Percentiles rank a stretch among this genome's conserved stretches.
These are phyloP conservation scores for Camelina hispida DNA, from an alignment of 345 rosid genomes.

Conservation along the genomic window DNA sequence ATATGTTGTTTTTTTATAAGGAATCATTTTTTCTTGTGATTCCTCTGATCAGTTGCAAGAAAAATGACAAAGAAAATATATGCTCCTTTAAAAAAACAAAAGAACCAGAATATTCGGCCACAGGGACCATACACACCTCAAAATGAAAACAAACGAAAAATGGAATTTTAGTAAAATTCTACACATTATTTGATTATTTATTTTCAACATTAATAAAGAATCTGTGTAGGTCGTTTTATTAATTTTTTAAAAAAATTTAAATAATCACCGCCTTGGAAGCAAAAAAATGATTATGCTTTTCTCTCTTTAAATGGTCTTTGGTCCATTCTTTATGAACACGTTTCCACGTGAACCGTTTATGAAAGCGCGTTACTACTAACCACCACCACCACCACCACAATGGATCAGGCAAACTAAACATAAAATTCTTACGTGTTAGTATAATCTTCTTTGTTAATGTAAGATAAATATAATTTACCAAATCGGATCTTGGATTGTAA, in stretches of 20 bases:
- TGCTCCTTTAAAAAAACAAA: neutral
- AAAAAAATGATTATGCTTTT: neutral
- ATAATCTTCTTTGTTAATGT: no score
- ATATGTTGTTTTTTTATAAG: neutral
- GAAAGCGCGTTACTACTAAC: neutral
- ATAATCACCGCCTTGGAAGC: constrained; percentile 31
- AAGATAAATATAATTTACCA: neutral
- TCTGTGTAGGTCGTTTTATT: constrained; percentile 2
- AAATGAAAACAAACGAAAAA: constrained; percentile 24
- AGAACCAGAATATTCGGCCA: constrained; percentile 29
- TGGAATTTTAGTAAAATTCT: constrained; percentile 1
- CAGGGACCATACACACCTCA: constrained; percentile 30
- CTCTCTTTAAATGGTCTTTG: constrained; percentile 6
- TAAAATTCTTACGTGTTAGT: no score
- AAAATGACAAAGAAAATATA: constrained; percentile 29
- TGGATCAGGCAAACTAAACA: no score
- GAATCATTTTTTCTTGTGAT: constrained; percentile 16
- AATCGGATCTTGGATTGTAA: neutral
- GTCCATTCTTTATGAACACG: constrained; percentile 15
- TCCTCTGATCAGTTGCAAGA: constrained; percentile 10
- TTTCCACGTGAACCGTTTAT: neutral
- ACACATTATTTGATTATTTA: constrained; percentile 1
- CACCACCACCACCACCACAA: neutral
- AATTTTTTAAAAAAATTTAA: constrained; percentile 1
- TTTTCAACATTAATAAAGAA: constrained; percentile 8